A percentile compares a stretch with the other conserved stretches of the same genome.
Evolutionary conservation across 257 asterid species (phyloP).

Genomic region (Haberlea rhodopensis): DNA sequence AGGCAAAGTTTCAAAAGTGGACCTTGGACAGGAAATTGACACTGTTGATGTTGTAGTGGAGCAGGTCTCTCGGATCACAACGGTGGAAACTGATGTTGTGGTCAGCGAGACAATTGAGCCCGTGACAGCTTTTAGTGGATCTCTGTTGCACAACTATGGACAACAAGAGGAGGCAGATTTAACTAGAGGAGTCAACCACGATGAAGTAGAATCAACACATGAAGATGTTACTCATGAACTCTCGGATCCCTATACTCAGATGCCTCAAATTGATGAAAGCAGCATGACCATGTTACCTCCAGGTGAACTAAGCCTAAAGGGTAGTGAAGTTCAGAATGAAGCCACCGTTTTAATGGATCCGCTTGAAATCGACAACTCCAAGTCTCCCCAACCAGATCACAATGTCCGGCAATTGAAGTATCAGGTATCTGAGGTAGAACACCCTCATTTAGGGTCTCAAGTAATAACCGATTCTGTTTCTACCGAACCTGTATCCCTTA

Average conservation of each 20-base stretch:
- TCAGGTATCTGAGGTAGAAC: too few relatives aligned
- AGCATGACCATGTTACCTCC: too few relatives aligned
- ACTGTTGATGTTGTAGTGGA: constrained; percentile 32
- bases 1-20: constrained; percentile 31
- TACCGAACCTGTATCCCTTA: too few relatives aligned
- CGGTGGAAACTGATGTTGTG: constrained; percentile 33
- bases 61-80: constrained; percentile 27
- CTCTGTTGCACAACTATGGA: constrained; percentile 22
- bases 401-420: too few relatives aligned
- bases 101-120: constrained; percentile 34
- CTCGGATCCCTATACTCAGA: constrained; percentile 21
- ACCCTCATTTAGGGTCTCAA: too few relatives aligned
- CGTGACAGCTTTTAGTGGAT: constrained; percentile 26
- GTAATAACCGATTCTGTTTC: too few relatives aligned
- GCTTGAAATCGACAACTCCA: too few relatives aligned
- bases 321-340: too few relatives aligned
- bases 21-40: constrained; percentile 29
- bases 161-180: constrained; percentile 23
- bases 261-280: constrained; percentile 24
- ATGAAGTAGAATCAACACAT: constrained; percentile 6
- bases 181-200: constrained; percentile 22
- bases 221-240: constrained; percentile 31
- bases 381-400: too few relatives aligned
- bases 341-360: too few relatives aligned
- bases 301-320: too few relatives aligned